Evolutionary conservation across 306 rosid species (phyloP), one percentile per base, ranked within the genome.

Genomic region (Fragaria vesca): DNA sequence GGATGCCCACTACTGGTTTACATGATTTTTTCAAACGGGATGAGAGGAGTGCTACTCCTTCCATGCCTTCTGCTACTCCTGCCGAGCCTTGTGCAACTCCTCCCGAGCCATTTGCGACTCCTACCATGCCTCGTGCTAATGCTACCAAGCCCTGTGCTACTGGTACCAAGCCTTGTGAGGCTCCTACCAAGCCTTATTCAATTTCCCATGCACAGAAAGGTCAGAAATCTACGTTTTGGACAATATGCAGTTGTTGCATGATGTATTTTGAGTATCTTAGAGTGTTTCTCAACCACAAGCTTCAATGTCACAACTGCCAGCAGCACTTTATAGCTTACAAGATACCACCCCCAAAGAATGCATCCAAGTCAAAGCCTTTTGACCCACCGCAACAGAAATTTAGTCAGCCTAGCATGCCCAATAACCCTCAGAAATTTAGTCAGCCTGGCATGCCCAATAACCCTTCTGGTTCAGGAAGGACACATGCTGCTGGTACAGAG

Each of bases 191-290:
- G 72, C 79, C 87, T 54, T 52, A 77, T 69, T 55, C 83, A 24
- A 42, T 76, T 18, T 28, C 88, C 20, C 51, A 45, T 72, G 63
- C 60, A 18, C 42, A 36, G 66, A 85, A 78, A 65, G 69, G 20
- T n/a, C 42, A 17, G 66, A 85, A 78, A 65, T 66, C 28, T 21
- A 88, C 98, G 48, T 92, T 94, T 83, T 94, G 98, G 98, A 92
- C 97, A 16, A 17, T 50, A 12, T 94, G 98, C 73, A 60, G 26
- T 74, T 62, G 71, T 71, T 92, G 97, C 89, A 79, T 16, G 72
- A 77, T 85, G 66, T 81, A 85, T 40, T 89, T 83, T 83, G 92
- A 94, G 87, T 94, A 89, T 73, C 79, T 45, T 61, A 73, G 76
- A 72, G 32, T 18, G 38, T 82, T 81, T 82, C 73, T 72, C 47